Conservation (phyloP, 225 moss, liverwort and hornwort species). For the Straminergon stramineum region DNA sequence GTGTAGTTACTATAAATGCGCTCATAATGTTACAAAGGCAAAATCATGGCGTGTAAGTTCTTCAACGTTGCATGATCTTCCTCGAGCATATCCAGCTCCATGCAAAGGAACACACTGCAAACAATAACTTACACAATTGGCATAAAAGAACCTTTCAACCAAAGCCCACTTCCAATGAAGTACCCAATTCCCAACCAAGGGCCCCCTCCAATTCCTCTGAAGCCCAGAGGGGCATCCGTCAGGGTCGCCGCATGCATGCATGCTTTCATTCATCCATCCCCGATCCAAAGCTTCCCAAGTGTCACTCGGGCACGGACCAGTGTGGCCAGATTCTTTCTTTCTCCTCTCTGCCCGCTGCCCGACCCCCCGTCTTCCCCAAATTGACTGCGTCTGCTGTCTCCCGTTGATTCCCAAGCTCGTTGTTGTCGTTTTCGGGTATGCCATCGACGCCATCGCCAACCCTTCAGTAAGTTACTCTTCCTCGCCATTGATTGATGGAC, state of each 20-base stretch:
- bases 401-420: neutral
- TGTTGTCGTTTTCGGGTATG: neutral
- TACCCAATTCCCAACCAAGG: neutral
- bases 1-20: too few relatives aligned
- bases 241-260: neutral
- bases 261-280: neutral
- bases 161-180: neutral
- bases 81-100: neutral
- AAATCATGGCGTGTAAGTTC: neutral
- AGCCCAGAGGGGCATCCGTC: neutral
- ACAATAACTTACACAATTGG: too few relatives aligned
- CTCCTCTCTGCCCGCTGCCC: neutral
- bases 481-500: neutral
- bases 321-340: neutral
- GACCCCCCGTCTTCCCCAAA: neutral
- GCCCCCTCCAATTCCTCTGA: neutral
- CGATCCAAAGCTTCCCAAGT: neutral
- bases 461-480: neutral
- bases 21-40: neutral
- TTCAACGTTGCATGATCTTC: neutral
- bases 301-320: neutral
- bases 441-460: conserved; percentile 9
- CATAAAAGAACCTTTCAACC: neutral
- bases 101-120: neutral
- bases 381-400: neutral